Percentiles rank a stretch among this genome's conserved stretches.
Evolutionary conservation across 148 eudicot species (phyloP).

Genomic region (Camellia japonica): DNA sequence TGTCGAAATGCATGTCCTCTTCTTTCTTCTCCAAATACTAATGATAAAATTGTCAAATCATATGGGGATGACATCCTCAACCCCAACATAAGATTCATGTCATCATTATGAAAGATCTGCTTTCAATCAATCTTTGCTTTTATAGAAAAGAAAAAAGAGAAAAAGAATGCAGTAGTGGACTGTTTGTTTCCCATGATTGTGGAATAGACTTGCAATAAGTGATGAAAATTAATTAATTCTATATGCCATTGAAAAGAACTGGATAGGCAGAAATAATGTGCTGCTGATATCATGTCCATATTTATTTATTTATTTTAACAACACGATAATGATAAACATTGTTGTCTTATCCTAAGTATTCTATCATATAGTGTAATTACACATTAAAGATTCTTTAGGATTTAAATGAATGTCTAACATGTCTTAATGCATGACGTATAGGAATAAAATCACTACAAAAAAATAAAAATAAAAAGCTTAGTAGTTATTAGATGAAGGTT

Average conservation of each 20-base stretch:
- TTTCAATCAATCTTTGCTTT: not conserved
- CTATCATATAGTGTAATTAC: not conserved
- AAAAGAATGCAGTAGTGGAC: not conserved
- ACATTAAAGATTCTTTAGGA: not conserved
- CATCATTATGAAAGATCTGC: not conserved
- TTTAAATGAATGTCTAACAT: not conserved
- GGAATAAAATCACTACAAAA: not conserved
- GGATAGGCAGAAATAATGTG: not conserved
- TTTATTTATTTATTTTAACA: not conserved
- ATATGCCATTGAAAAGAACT: not conserved
- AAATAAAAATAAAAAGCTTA: not conserved
- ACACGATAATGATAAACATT: not conserved
- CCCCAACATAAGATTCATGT: not conserved
- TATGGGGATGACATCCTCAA: not conserved
- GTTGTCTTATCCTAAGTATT: not conserved
- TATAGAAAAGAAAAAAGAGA: not conserved
- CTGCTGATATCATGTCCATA: no score
- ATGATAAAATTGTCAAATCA: no score
- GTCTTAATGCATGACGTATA: no score
- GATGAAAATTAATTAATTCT: not conserved
- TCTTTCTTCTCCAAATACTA: no score
- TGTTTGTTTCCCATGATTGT: slow-evolving; percentile 3
- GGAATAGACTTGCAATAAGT: not conserved
- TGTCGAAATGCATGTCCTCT: no score
- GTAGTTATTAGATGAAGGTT: not conserved